A percentile compares a stretch with the other conserved stretches of the same genome.
Evolutionary conservation across 2,329 filamentous ascomycete species (phyloP).

Genomic region (Sarocladium brachiariae): DNA sequence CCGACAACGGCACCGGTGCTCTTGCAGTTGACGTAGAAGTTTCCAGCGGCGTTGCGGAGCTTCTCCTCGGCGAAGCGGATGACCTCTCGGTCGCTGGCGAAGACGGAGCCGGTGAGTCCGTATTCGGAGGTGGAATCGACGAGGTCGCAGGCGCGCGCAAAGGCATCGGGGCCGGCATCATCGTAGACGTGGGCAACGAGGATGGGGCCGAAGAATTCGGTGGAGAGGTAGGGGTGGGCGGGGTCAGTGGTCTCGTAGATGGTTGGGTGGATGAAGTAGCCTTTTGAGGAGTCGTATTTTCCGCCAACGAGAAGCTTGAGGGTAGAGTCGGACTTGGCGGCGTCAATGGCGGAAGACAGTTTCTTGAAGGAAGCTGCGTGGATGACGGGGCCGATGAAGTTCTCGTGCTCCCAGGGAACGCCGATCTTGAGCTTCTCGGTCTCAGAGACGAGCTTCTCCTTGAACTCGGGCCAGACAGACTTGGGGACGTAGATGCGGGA

Average conservation of each 20-base stretch:
- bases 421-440: constrained; percentile 65
- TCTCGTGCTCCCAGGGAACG: constrained; percentile 58
- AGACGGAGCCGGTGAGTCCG: constrained; percentile 69
- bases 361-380: constrained; percentile 78
- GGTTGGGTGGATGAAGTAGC: constrained; percentile 79
- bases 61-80: constrained; percentile 63
- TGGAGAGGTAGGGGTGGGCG: constrained; percentile 64
- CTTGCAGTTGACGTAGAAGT: constrained; percentile 86
- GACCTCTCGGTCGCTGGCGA: constrained; percentile 61
- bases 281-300: constrained; percentile 67
- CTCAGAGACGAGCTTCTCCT: constrained; percentile 59
- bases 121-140: constrained; percentile 72
- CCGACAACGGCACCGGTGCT: constrained; percentile 67
- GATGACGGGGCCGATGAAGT: constrained; percentile 86
- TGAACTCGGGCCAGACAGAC: constrained; percentile 68
- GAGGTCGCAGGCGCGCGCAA: constrained; percentile 50
- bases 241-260: constrained; percentile 72
- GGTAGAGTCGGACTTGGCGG: constrained; percentile 67
- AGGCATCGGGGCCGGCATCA: constrained; percentile 52
- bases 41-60: constrained; percentile 67
- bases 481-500: constrained; percentile 72
- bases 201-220: constrained; percentile 78
- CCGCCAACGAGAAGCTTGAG: constrained; percentile 70
- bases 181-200: constrained; percentile 72
- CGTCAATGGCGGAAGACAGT: constrained; percentile 68